These are phyloP conservation scores for Chromera velia DNA, from an alignment of 73 alveolate species.

Conservation along the genomic window DNA sequence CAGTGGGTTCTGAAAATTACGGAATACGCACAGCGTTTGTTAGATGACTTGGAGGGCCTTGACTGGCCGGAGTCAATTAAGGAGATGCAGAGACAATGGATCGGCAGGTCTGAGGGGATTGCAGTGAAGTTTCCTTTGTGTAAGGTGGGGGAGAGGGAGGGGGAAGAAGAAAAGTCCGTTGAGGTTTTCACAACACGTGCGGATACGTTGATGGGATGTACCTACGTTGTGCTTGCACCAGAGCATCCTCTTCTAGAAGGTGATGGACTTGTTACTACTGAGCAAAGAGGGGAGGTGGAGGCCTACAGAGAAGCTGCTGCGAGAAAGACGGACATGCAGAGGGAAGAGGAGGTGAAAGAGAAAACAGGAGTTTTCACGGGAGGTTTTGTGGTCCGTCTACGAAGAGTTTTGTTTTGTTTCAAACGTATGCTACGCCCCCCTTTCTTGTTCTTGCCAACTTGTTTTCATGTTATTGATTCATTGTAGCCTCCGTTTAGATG, in stretches of 20 bases:
- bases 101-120: constrained; percentile 56
- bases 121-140: constrained; percentile 22
- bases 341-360: neutral
- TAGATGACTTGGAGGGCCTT: constrained; percentile 29
- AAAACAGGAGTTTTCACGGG: constrained; percentile 1
- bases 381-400: neutral
- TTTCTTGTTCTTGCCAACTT: no score
- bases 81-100: constrained; percentile 64
- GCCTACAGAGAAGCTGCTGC: neutral
- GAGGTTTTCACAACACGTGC: constrained; percentile 51
- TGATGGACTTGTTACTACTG: neutral
- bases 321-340: neutral
- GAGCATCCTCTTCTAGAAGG: constrained; percentile 37
- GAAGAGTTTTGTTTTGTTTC: no score
- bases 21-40: constrained; percentile 49
- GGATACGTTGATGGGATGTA: constrained; percentile 53
- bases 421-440: no score
- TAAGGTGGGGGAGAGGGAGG: neutral
- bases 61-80: constrained; percentile 58
- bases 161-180: constrained; percentile 4
- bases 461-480: no score
- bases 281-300: constrained; percentile 1
- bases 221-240: constrained; percentile 51
- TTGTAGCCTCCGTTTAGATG: no score
- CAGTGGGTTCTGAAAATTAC: constrained; percentile 61